Evolutionary conservation across 495 filamentous ascomycete species (phyloP).

Genomic region (Paragyromitra xinjiangensis): DNA sequence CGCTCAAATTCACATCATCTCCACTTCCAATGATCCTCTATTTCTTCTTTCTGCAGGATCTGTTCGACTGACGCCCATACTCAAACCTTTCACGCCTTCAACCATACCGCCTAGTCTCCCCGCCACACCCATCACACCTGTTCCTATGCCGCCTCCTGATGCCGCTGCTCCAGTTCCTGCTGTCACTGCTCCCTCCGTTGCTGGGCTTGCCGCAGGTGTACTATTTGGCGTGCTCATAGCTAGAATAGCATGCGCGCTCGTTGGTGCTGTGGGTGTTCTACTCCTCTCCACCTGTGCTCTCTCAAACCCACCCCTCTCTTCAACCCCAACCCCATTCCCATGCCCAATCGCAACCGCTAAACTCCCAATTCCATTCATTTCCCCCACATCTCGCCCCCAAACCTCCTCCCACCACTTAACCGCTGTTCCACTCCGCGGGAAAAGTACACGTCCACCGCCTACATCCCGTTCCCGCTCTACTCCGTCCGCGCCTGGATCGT

Average conservation of each 20-base stretch:
- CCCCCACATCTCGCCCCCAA: constrained; percentile 82
- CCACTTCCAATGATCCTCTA: constrained; percentile 55
- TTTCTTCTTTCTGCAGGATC: constrained; percentile 45
- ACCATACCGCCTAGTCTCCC: constrained; percentile 33
- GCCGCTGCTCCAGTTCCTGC: constrained; percentile 36
- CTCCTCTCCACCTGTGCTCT: constrained; percentile 35
- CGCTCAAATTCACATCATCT: constrained; percentile 57
- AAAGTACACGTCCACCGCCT: constrained; percentile 82
- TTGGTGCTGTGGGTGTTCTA: constrained; percentile 23
- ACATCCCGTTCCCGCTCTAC: constrained; percentile 64
- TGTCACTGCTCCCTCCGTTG: constrained; percentile 12
- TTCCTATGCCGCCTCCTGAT: constrained; percentile 32
- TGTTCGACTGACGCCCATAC: constrained; percentile 25
- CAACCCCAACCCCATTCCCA: neutral
- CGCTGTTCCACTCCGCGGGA: constrained; percentile 71
- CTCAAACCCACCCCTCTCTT: constrained; percentile 27
- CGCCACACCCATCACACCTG: constrained; percentile 21
- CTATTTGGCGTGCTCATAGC: neutral
- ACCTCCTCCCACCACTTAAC: constrained; percentile 92
- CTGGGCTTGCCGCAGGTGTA: constrained; percentile 8
- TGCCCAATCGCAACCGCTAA: neutral
- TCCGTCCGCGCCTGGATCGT: constrained; percentile 80
- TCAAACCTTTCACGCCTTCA: constrained; percentile 52
- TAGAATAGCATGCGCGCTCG: neutral
- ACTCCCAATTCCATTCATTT: constrained; percentile 79